Percentiles rank a stretch among this genome's conserved stretches.
phyloP scores from a whole-genome alignment of 331 rosid species.

The Rhamnella rubrinervis region DNA sequence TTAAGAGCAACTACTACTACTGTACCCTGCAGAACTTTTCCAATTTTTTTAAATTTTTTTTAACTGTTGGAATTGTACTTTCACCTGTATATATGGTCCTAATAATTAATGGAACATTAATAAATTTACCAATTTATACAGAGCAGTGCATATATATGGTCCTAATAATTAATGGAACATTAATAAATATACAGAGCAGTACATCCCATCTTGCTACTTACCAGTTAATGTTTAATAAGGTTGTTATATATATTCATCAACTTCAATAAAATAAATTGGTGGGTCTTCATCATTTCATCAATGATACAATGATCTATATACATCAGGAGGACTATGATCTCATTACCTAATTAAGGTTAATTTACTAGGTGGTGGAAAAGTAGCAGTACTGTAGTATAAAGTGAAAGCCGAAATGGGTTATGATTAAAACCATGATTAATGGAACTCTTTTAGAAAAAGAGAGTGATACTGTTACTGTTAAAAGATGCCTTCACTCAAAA shows the following conservation, averaged over 20 bases:
- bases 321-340: background rate
- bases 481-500: constrained; percentile 51
- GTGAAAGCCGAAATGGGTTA: constrained; percentile 35
- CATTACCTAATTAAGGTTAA: background rate
- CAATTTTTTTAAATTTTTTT: background rate
- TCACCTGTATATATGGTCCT: background rate
- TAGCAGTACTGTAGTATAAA: constrained; percentile 40
- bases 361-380: constrained; percentile 14
- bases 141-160: background rate
- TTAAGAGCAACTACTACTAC: background rate
- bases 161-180: too few relatives aligned
- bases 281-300: too few relatives aligned
- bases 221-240: too few relatives aligned
- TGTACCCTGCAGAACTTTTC: background rate
- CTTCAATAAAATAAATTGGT: too few relatives aligned
- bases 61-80: constrained; percentile 15
- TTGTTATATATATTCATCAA: too few relatives aligned
- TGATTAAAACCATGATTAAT: constrained; percentile 69
- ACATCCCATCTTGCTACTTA: too few relatives aligned
- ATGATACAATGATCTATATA: too few relatives aligned
- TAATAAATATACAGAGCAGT: too few relatives aligned
- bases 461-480: constrained; percentile 22
- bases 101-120: too few relatives aligned
- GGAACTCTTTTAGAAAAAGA: constrained; percentile 25
- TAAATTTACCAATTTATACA: too few relatives aligned